A percentile compares a stretch with the other conserved stretches of the same genome.
Evolutionary conservation across 1,139 yeast species (phyloP).

Genomic region (Zygotorulaspora mrakii): DNA sequence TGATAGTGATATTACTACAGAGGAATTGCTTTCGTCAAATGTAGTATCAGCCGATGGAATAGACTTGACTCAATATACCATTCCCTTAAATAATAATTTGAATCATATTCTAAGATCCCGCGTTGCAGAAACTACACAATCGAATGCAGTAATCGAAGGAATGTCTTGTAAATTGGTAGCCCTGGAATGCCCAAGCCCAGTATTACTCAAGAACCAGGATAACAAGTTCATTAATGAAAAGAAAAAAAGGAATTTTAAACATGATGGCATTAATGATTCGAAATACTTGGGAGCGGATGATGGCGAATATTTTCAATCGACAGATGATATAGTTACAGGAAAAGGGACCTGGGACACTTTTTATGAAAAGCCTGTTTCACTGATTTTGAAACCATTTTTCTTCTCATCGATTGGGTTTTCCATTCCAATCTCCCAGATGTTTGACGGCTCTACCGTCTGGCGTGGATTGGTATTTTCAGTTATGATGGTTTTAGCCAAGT

Average conservation of each 20-base stretch:
- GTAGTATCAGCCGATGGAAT: background rate
- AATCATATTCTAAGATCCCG: background rate
- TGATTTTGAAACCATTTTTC: conserved; percentile 1
- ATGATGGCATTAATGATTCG: background rate
- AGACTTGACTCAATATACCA: background rate
- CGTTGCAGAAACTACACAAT: background rate
- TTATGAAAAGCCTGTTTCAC: conserved; percentile 2
- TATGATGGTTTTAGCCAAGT: conserved; percentile 2
- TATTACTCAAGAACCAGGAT: background rate
- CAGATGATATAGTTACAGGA: background rate
- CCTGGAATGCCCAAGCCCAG: background rate
- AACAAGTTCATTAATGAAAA: background rate
- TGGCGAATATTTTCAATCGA: background rate
- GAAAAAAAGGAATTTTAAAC: background rate
- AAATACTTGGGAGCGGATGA: background rate
- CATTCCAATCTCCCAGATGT: conserved; percentile 3
- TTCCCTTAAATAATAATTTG: background rate
- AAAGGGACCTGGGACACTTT: background rate
- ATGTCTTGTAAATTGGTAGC: background rate
- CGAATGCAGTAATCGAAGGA: background rate
- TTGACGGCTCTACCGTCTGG: background rate
- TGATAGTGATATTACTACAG: background rate
- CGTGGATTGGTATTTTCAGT: background rate
- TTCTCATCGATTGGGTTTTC: conserved; percentile 1
- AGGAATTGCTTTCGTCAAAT: background rate